A percentile compares a stretch with the other conserved stretches of the same genome.
These are phyloP conservation scores for Aureobasidium sp. DNA, from an alignment of 2,329 filamentous ascomycete genomes.

Conservation along the genomic window DNA sequence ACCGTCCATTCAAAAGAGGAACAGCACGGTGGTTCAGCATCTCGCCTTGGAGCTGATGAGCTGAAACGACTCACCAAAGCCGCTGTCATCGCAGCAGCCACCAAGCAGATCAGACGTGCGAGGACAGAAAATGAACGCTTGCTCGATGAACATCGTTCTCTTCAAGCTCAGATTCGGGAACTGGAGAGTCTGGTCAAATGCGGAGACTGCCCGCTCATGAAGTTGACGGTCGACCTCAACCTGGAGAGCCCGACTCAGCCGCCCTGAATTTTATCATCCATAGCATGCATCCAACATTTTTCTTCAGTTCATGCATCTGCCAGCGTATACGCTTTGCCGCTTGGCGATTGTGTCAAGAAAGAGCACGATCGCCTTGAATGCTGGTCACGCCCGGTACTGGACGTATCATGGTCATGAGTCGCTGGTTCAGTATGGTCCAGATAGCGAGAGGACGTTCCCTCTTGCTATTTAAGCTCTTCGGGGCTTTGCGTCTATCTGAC, in stretches of 20 bases:
- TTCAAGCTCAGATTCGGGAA: constrained; percentile 36
- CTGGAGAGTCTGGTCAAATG: constrained; percentile 41
- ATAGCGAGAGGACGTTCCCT: too few relatives aligned
- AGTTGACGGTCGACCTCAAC: constrained; percentile 37
- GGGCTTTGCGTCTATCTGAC: too few relatives aligned
- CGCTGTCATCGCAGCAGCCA: constrained; percentile 41
- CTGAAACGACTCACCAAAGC: constrained; percentile 38
- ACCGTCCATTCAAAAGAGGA: constrained; percentile 35
- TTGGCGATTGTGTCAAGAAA: too few relatives aligned
- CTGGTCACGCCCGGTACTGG: too few relatives aligned
- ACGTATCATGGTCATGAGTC: too few relatives aligned
- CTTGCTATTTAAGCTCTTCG: too few relatives aligned
- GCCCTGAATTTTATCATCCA: background rate
- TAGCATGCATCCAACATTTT: too few relatives aligned
- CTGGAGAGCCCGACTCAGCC: constrained; percentile 7
- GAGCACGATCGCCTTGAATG: too few relatives aligned
- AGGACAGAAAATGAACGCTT: constrained; percentile 37
- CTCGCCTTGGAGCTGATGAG: constrained; percentile 15
- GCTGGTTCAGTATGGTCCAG: too few relatives aligned
- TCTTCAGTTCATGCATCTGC: too few relatives aligned
- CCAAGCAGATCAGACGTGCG: constrained; percentile 41
- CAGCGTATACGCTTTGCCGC: too few relatives aligned
- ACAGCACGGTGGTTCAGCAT: constrained; percentile 36
- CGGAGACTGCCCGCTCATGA: constrained; percentile 40
- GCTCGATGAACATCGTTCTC: constrained; percentile 33